Conservation (phyloP, 2,329 filamentous ascomycete genomes). For the Calonectria honghensis region DNA sequence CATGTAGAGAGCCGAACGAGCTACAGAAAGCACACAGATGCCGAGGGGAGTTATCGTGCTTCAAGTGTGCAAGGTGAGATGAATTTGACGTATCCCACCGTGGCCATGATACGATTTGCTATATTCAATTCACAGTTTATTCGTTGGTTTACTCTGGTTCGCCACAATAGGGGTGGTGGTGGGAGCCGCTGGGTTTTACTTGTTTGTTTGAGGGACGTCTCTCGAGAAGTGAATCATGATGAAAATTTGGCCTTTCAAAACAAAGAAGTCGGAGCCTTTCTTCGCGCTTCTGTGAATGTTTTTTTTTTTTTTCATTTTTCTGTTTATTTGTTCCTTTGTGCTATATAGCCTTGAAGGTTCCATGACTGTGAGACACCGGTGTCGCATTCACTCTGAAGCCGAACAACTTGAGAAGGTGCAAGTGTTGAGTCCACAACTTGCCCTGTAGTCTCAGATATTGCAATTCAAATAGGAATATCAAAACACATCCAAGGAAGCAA, state of each 20-base stretch:
- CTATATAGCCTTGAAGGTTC: not conserved
- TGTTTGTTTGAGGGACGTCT: not conserved
- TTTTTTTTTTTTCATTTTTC: not conserved
- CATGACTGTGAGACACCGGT: not conserved
- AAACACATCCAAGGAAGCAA: no score
- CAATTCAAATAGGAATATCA: no score
- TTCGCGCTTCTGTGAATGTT: not conserved
- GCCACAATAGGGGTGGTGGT: not conserved
- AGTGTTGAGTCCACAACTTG: no score
- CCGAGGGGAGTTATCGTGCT: not conserved
- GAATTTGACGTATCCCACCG: not conserved
- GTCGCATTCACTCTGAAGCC: not conserved
- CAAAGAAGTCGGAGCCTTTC: not conserved
- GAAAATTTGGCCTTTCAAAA: not conserved
- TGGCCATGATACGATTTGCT: not conserved
- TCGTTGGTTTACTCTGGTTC: not conserved
- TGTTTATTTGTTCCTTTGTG: not conserved
- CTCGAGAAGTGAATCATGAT: slow-evolving; percentile 1
- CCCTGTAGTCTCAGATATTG: no score
- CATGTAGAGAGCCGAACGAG: not conserved
- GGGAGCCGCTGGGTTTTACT: not conserved
- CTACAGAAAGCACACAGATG: not conserved
- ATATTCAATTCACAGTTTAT: not conserved
- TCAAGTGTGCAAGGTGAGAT: not conserved
- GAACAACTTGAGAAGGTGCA: not conserved